These are phyloP conservation scores for Effrenium voratum DNA, from an alignment of 73 alveolate species.

Conservation along the genomic window DNA sequence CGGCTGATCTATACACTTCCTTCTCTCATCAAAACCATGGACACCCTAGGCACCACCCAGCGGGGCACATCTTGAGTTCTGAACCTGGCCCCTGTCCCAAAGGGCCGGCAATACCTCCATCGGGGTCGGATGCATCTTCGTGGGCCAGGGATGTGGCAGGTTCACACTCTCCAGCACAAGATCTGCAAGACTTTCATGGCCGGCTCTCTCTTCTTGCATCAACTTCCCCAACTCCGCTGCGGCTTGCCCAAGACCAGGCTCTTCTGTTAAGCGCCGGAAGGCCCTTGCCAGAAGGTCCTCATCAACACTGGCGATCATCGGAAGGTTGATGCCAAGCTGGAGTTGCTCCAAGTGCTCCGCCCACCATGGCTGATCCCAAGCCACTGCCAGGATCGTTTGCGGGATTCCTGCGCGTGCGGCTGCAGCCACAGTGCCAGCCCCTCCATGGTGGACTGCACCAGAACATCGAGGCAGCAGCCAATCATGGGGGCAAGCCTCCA, in stretches of 20 bases:
- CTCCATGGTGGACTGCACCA: slow-evolving; percentile 71
- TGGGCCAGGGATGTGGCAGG: slow-evolving; percentile 38
- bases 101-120: neutral
- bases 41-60: too few relatives aligned
- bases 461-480: slow-evolving; percentile 48
- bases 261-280: slow-evolving; percentile 26
- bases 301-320: slow-evolving; percentile 32
- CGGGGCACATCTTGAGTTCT: too few relatives aligned
- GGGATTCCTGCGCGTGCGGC: slow-evolving; percentile 62
- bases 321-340: slow-evolving; percentile 21
- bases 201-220: neutral
- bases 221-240: neutral
- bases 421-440: slow-evolving; percentile 57
- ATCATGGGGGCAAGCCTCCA: slow-evolving; percentile 31
- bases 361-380: slow-evolving; percentile 80
- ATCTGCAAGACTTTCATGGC: neutral
- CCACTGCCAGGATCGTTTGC: slow-evolving; percentile 26
- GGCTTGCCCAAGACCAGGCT: neutral
- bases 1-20: too few relatives aligned
- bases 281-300: neutral
- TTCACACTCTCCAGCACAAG: neutral
- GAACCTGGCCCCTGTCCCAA: too few relatives aligned
- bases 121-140: neutral
- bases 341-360: slow-evolving; percentile 6
- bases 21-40: too few relatives aligned